These are phyloP conservation scores for Cadophora sp. DNA, from an alignment of 2,329 filamentous ascomycete species.

Conservation along the genomic window DNA sequence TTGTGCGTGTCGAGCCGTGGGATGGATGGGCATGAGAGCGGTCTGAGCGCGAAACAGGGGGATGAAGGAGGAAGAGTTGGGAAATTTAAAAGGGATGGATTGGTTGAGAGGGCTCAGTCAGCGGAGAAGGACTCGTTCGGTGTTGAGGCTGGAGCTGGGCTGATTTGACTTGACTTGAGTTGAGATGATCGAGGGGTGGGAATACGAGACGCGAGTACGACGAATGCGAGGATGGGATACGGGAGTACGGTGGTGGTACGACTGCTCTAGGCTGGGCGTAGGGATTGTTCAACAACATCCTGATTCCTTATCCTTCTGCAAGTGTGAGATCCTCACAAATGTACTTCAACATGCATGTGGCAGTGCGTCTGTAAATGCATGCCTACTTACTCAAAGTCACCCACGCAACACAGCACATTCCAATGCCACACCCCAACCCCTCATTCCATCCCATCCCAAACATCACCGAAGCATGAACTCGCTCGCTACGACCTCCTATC, in stretches of 20 bases:
- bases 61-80: background rate
- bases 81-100: background rate
- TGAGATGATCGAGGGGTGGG: background rate
- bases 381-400: background rate
- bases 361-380: background rate
- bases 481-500: background rate
- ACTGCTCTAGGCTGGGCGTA: background rate
- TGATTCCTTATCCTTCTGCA: background rate
- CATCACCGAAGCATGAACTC: background rate
- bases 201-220: constrained; percentile 10
- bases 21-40: constrained; percentile 12
- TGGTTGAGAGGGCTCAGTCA: background rate
- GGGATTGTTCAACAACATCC: background rate
- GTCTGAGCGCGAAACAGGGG: constrained; percentile 10
- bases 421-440: background rate
- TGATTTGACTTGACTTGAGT: background rate
- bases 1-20: constrained; percentile 20
- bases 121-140: too few species aligned
- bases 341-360: background rate
- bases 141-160: too few species aligned
- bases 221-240: background rate
- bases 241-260: too few species aligned
- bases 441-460: background rate
- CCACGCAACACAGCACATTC: background rate
- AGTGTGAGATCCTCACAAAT: background rate